phyloP scores from a whole-genome alignment of 140 eudicot species.

The Cichorium intybus region DNA sequence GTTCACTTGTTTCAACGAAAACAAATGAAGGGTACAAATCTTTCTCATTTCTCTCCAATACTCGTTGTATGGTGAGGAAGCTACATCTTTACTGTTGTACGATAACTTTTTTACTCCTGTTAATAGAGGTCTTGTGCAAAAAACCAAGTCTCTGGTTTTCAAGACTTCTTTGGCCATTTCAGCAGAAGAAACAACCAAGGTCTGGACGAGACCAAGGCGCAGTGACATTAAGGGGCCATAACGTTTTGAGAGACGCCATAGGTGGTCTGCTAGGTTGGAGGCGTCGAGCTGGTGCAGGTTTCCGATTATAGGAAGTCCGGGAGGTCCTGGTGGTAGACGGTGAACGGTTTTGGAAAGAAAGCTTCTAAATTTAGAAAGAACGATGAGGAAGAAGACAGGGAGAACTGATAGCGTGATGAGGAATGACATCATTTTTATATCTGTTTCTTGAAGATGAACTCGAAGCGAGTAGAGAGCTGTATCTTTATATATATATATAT shows the following conservation, averaged over 20 bases:
- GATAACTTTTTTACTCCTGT: slow-evolving; percentile 12
- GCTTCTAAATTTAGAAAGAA: background rate
- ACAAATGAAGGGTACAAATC: slow-evolving; percentile 27
- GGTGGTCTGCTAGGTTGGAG: slow-evolving; percentile 23
- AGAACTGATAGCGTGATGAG: slow-evolving; percentile 5
- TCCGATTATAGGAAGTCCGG: slow-evolving; percentile 47
- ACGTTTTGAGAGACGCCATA: slow-evolving; percentile 27
- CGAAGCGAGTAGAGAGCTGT: background rate
- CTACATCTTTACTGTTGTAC: slow-evolving; percentile 24
- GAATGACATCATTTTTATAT: slow-evolving; percentile 8
- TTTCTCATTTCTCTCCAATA: slow-evolving; percentile 41
- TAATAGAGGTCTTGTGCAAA: slow-evolving; percentile 32
- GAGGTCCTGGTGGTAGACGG: slow-evolving; percentile 50
- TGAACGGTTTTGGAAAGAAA: background rate
- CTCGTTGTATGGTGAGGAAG: slow-evolving; percentile 37
- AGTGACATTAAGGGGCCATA: slow-evolving; percentile 44
- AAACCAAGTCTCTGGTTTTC: slow-evolving; percentile 34
- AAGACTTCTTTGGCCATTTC: slow-evolving; percentile 34
- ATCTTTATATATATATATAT: too few species aligned
- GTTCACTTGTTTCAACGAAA: slow-evolving; percentile 34
- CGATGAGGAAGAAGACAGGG: background rate
- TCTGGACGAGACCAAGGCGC: slow-evolving; percentile 35
- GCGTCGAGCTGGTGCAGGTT: slow-evolving; percentile 46
- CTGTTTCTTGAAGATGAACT: background rate
- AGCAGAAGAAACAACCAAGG: slow-evolving; percentile 49